Evolutionary conservation across 371 early-diverging fungal species (phyloP), one percentile per base, ranked within the genome.

Genomic region (Saksenaea oblongispora): DNA sequence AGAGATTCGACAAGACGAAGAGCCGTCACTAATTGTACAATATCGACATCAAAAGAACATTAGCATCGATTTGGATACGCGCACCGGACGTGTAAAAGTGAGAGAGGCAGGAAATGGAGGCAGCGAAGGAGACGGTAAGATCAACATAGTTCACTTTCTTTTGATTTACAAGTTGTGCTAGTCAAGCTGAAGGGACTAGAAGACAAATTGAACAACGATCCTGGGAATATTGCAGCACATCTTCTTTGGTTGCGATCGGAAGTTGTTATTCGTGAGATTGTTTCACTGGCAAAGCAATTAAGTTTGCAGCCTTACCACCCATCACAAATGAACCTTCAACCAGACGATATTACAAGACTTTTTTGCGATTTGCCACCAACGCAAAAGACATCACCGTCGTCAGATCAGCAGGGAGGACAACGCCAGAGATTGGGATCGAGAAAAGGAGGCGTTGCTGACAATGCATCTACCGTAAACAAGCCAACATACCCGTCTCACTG

Each of bases 1-100:
- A 47, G 24, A 47, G 3, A 22, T 22, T 18, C 51, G 11, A 22
- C 51, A 47, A 47, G 17, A 34, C 28, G 55, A 35, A 8, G 55
- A 15, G 4, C 68, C 73, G 15, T 71, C 83, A 31, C 36, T 87
- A 8, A 66, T 82, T 27, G 71, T 87, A 14, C 79, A 80, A 41
- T 75, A 84, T 60, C 75, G 84, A 36, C 81, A 82, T 44, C 79
- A 82, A 31, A 75, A 76, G n/a, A 84, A 79, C 67, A 76, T 87
- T 28, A 78, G 75, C 57, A 83, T 87, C 42, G 78, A 75, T 18
- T 57, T 80, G 7, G 87, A 87, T 67, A 66, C 81, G 56, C 78
- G 87, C 17, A 82, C 84, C 1, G 87, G 87, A 15, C 79, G 76
- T 54, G 69, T 84, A 34, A 83, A 80, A 34, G 84, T 80, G 14